Percentiles rank a stretch among this genome's conserved stretches.
Conservation (phyloP, 371 early-diverging fungal genomes). For the Circinella minor region DNA sequence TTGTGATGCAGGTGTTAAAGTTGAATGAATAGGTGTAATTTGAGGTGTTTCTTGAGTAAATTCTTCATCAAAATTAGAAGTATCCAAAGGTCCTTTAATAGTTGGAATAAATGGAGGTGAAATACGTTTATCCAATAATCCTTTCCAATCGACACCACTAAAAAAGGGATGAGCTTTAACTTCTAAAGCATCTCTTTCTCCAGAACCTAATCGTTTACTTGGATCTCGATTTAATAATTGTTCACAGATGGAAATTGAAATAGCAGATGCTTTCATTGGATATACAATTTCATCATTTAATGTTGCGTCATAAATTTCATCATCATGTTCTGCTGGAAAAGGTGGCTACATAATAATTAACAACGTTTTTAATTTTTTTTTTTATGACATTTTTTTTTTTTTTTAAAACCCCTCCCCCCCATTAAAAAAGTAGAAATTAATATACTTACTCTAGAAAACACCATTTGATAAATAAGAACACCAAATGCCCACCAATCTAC, state of each 20-base stretch:
- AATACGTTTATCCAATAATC: constrained; percentile 79
- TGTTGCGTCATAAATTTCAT: constrained; percentile 95
- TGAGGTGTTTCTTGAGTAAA: constrained; percentile 91
- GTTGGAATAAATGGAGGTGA: constrained; percentile 91
- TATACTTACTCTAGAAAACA: constrained; percentile 61
- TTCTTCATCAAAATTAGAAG: constrained; percentile 95
- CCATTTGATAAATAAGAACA: constrained; percentile 98
- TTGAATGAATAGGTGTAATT: constrained; percentile 85
- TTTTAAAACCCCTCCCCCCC: too few relatives aligned
- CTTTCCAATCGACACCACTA: constrained; percentile 92
- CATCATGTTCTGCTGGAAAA: constrained; percentile 93
- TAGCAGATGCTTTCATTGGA: constrained; percentile 87
- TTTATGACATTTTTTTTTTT: too few relatives aligned
- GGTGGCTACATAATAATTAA: constrained; percentile 60
- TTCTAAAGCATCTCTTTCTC: constrained; percentile 82
- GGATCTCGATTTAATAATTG: constrained; percentile 91
- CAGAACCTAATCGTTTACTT: constrained; percentile 81
- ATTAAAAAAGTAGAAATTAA: not conserved
- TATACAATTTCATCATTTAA: constrained; percentile 90
- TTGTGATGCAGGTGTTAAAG: constrained; percentile 80
- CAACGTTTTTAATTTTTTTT: too few relatives aligned
- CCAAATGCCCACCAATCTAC: constrained; percentile 99
- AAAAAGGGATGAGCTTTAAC: constrained; percentile 96
- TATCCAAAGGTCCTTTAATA: constrained; percentile 79
- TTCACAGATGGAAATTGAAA: constrained; percentile 87